phyloP scores from a whole-genome alignment of 495 filamentous ascomycete species.

The Penicillium odoratum region DNA sequence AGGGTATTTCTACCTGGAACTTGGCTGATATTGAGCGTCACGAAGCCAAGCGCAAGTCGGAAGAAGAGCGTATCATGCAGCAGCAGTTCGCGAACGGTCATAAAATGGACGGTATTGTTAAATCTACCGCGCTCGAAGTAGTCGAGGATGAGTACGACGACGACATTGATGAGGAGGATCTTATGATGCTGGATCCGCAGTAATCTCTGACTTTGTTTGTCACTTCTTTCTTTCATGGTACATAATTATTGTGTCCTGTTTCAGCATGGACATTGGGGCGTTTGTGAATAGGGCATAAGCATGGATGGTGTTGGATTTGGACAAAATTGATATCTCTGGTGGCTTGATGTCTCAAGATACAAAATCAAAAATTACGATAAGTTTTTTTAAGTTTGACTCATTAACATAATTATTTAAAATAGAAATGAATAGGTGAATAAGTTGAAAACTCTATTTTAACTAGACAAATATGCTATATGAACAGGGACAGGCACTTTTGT shows the following conservation, averaged over 20 bases:
- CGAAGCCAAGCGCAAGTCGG: conserved; percentile 65
- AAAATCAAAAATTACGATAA: not conserved
- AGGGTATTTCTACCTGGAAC: conserved; percentile 91
- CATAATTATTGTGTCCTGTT: not conserved
- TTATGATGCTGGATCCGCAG: conserved; percentile 64
- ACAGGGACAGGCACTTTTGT: conserved; percentile 40
- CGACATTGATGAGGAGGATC: conserved; percentile 58
- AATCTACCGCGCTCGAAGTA: conserved; percentile 21
- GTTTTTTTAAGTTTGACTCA: not conserved
- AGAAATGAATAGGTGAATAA: conserved; percentile 2
- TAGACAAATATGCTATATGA: conserved; percentile 34
- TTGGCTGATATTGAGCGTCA: conserved; percentile 72
- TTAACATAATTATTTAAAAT: not conserved
- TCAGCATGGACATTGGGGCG: conserved; percentile 12
- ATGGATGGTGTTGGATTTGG: conserved; percentile 24
- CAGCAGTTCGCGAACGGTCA: conserved; percentile 30
- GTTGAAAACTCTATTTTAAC: conserved; percentile 27
- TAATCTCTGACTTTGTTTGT: conserved; percentile 16
- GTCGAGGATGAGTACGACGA: conserved; percentile 58
- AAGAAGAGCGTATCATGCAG: conserved; percentile 57
- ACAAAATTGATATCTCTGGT: conserved; percentile 7
- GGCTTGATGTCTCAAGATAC: not conserved
- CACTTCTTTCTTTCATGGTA: conserved; percentile 2
- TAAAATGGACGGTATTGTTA: conserved; percentile 22
- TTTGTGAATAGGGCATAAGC: conserved; percentile 22